Percentiles rank a stretch among this genome's conserved stretches.
phyloP scores from a whole-genome alignment of 352 stramenopile species.

The Globisporangium nunn region DNA sequence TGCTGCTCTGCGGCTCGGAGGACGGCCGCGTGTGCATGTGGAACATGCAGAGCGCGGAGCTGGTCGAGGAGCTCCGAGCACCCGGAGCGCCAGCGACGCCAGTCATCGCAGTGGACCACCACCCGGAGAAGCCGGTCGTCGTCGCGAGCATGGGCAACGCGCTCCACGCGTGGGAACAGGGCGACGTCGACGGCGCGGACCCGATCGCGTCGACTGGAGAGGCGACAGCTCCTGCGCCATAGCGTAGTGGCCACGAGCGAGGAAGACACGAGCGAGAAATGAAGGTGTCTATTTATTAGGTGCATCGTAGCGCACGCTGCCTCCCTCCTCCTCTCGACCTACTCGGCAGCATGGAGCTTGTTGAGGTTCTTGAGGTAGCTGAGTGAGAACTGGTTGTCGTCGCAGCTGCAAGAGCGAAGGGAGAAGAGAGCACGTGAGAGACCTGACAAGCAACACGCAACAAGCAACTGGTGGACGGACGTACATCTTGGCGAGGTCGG shows the following conservation, averaged over 20 bases:
- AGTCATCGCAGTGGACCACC: constrained; percentile 84
- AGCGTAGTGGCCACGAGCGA: not conserved
- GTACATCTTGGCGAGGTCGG: constrained; percentile 83
- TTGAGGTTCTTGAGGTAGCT: constrained; percentile 75
- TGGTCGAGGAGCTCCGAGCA: constrained; percentile 21
- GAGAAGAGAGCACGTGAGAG: not conserved
- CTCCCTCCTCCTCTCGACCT: not conserved
- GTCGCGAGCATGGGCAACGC: constrained; percentile 78
- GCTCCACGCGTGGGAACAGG: constrained; percentile 40
- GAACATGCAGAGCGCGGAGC: constrained; percentile 80
- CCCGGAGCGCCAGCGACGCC: constrained; percentile 62
- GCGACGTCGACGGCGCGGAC: constrained; percentile 1
- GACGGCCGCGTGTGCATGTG: constrained; percentile 90
- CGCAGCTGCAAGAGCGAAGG: constrained; percentile 39
- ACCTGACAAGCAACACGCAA: not conserved
- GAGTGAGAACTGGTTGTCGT: constrained; percentile 88
- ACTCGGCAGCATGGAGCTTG: constrained; percentile 26
- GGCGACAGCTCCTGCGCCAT: not conserved
- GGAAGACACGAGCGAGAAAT: not conserved
- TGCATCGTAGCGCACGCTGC: not conserved
- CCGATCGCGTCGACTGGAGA: not conserved
- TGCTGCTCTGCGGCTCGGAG: constrained; percentile 90
- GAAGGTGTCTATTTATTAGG: not conserved
- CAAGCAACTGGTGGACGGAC: constrained; percentile 13
- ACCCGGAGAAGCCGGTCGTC: constrained; percentile 56